Evolutionary conservation across 2,329 filamentous ascomycete genomes (phyloP), one percentile per base, ranked within the genome.

Genomic region (Verticillium nonalfalfae): DNA sequence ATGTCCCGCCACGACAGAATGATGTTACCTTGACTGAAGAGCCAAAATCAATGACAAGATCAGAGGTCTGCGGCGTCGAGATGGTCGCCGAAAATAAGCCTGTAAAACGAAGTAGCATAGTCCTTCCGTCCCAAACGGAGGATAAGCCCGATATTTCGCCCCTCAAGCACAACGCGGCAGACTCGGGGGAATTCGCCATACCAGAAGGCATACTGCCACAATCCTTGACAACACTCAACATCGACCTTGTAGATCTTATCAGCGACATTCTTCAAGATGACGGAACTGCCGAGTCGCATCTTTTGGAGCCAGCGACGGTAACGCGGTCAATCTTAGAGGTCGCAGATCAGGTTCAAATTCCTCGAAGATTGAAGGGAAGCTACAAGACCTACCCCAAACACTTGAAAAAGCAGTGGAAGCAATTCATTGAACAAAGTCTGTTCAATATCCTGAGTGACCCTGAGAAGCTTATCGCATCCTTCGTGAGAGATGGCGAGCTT

Each of bases 381-480:
- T 64, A 64, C 9, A 59, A 63, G 1, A 56, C 67, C 1, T 74
- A 73, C 3, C 66, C 71, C 1, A 66, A 72, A 58, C 63, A 61
- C 13, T 56, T 80, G 33, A 76, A 72, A 60, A 69, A 74, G 13
- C 77, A 84, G 62, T 89, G 86, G 84, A 83, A 80, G 64, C 69
- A 78, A 1, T 90, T 90, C 66, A 79, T 84, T 36, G 82, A 88
- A 64, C 87, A 90, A 68, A 85, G 83, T 58, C 74, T 90, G 7
- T 90, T 89, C 69, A 83, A 83, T 66, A 81, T 87, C 7, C 76
- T 90, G 57, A 85, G 84, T 65, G 80, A 85, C 57, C 83, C 85
- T 1, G 76, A 77, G 14, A 76, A 81, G 5, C 72, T 85, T 9
- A 72, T 88, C 34, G 74, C 73, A 40, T 88, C 86, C 0, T 90